Base-by-base conservation (phyloP, 1,284 basidiomycete genomes). In the Melampsora occidentalis region DNA sequence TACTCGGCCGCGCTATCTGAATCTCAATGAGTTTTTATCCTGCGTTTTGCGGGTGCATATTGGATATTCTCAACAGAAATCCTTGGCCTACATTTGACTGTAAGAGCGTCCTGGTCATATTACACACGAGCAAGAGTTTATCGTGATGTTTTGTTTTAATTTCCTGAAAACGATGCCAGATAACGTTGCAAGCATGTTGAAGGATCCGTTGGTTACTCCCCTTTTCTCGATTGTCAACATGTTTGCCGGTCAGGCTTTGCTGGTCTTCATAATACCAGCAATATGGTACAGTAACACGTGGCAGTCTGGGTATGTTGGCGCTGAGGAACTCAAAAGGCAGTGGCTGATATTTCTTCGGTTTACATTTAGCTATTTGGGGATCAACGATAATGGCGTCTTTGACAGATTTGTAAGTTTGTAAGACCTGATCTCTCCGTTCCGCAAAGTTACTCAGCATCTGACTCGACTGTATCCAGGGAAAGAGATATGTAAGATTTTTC, bases 1-100 rank as follows among this genome's bases (percentile, higher is more conserved):
- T 39, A 39, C 12, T 39, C 5, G 39, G 12, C 3, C 28, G 28
- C 28, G 39, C 1, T 39, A 7, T 39, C 39, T 39, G 39, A 39
- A 12, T 39, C 39, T 39, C 9, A 39, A 39, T 39, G 7, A 57
- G 20, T 9, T 57, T 65, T 69, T 28, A 3, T 28, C 28, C 28
- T 28, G 3, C 48, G 16, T 39, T 39, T 12, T 39, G 39, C 12
- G 39, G 39, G 39, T 39, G 39, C 39, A 39, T 39, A 57, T 57
- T 25, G 20, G 18, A 57, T 25, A 9, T 57, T 57, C 16, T 51
- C 18, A 31, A 4, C 39, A 75, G 71, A 6, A 75, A 75, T 51
- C 71, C 71, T 42, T 75, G 71, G 71, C 22, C 71, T n/a, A 75
- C 71, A 4, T 75, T 75, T 66, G 71, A 75, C 33, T 75, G 71